A percentile compares a stretch with the other conserved stretches of the same genome.
Conservation (phyloP, 176 grass and related monocot genomes). For the Oryza coarctata region DNA sequence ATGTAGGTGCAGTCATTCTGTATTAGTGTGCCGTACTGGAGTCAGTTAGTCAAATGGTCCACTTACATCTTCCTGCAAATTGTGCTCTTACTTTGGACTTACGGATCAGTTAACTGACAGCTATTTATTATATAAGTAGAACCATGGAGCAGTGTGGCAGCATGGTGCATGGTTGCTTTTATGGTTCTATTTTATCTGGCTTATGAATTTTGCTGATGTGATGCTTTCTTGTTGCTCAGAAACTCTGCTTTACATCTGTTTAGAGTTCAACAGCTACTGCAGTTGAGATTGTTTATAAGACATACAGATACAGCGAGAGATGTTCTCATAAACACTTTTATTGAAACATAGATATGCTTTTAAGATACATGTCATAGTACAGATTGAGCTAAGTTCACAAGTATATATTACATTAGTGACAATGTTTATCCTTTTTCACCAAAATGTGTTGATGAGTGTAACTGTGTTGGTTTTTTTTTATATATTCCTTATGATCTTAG, state of each 20-base stretch:
- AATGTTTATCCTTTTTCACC: not conserved
- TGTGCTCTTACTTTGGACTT: not conserved
- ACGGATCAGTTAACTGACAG: not conserved
- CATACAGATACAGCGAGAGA: not conserved
- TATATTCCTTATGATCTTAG: conserved; percentile 1
- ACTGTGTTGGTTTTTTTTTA: not conserved
- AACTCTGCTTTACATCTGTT: not conserved
- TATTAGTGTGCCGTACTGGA: not conserved
- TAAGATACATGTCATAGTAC: not conserved
- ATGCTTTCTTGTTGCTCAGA: not conserved
- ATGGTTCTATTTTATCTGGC: not conserved
- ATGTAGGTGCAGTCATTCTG: not conserved
- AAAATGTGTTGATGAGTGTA: not conserved
- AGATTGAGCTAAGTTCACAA: not conserved
- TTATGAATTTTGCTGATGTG: not conserved
- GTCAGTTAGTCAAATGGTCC: not conserved
- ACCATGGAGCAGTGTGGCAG: not conserved
- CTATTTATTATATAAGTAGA: not conserved
- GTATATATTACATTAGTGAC: not conserved
- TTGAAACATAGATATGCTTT: not conserved
- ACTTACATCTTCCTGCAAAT: not conserved
- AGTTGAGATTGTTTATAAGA: not conserved
- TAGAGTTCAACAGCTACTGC: not conserved
- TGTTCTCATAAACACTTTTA: not conserved
- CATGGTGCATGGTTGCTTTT: not conserved